These are phyloP conservation scores for Diospyros kaki DNA, from an alignment of 148 eudicot genomes.

Conservation along the genomic window DNA sequence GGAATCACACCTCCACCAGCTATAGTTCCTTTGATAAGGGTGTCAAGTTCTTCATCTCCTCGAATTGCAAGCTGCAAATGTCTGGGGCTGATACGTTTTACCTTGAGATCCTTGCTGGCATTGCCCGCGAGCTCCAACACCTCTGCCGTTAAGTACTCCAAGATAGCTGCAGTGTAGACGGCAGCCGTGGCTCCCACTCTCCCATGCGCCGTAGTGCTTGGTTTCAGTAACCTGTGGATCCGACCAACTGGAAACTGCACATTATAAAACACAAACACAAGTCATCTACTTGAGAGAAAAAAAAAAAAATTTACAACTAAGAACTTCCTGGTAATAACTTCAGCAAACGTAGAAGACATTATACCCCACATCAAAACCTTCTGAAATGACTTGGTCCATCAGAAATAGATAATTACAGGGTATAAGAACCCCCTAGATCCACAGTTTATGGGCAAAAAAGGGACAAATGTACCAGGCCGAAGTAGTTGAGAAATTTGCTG, in stretches of 20 bases:
- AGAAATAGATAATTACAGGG: no score
- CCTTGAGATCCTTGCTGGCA: slow-evolving; percentile 35
- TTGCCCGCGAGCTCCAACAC: slow-evolving; percentile 32
- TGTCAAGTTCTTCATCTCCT: slow-evolving; percentile 34
- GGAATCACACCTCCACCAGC: slow-evolving; percentile 36
- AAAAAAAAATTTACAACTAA: no score
- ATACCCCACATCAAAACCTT: no score
- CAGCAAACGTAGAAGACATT: no score
- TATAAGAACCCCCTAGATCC: no score
- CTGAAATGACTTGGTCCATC: no score
- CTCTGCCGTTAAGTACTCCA: slow-evolving; percentile 35
- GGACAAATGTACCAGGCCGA: no score
- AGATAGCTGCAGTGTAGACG: slow-evolving; percentile 34
- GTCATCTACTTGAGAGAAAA: background rate
- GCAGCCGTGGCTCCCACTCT: slow-evolving; percentile 35
- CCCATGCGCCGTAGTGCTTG: slow-evolving; percentile 26
- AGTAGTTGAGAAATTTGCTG: no score
- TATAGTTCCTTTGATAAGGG: slow-evolving; percentile 34
- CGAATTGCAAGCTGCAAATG: slow-evolving; percentile 34
- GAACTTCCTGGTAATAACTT: no score
- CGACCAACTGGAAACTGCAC: slow-evolving; percentile 32
- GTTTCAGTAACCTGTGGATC: slow-evolving; percentile 27
- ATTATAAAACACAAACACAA: background rate
- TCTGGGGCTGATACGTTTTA: slow-evolving; percentile 32
- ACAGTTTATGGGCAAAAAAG: no score